Conservation (phyloP, 2,329 filamentous ascomycete species). For the Septoria linicola region DNA sequence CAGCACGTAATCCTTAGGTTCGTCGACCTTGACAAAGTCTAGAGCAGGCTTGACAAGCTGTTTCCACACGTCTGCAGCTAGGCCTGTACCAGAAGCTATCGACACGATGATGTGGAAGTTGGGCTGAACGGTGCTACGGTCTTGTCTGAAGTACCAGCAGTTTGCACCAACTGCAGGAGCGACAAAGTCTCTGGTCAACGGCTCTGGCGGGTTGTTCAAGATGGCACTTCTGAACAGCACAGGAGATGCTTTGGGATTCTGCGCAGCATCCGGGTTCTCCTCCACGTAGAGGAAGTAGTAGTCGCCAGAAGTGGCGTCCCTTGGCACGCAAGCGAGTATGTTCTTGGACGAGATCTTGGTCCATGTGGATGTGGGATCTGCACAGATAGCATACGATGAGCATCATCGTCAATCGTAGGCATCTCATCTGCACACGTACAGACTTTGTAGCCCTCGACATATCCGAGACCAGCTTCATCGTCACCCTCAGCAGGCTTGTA, state of each 20-base stretch:
- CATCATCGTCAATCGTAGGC: background rate
- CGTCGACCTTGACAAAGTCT: conserved; percentile 41
- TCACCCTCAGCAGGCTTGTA: conserved; percentile 25
- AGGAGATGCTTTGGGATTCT: conserved; percentile 23
- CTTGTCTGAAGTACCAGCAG: conserved; percentile 24
- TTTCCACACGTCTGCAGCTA: conserved; percentile 43
- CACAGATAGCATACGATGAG: background rate
- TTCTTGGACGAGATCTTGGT: conserved; percentile 21
- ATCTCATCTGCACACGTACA: conserved; percentile 19
- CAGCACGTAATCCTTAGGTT: conserved; percentile 43
- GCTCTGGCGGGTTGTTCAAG: conserved; percentile 28
- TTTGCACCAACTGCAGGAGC: conserved; percentile 23
- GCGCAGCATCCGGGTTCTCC: conserved; percentile 21
- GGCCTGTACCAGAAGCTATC: conserved; percentile 45
- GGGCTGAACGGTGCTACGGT: conserved; percentile 12
- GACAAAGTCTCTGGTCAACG: conserved; percentile 26
- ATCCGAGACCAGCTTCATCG: conserved; percentile 25
- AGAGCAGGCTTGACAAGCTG: conserved; percentile 44
- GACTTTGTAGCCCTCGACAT: conserved; percentile 27
- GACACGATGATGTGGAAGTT: conserved; percentile 48
- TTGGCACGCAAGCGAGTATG: conserved; percentile 30
- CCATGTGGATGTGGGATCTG: conserved; percentile 24
- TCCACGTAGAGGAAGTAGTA: conserved; percentile 30
- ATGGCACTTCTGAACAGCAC: conserved; percentile 27
- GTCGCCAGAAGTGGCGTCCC: conserved; percentile 16